Conservation (phyloP, 495 filamentous ascomycete genomes). For the Xylaria curta region DNA sequence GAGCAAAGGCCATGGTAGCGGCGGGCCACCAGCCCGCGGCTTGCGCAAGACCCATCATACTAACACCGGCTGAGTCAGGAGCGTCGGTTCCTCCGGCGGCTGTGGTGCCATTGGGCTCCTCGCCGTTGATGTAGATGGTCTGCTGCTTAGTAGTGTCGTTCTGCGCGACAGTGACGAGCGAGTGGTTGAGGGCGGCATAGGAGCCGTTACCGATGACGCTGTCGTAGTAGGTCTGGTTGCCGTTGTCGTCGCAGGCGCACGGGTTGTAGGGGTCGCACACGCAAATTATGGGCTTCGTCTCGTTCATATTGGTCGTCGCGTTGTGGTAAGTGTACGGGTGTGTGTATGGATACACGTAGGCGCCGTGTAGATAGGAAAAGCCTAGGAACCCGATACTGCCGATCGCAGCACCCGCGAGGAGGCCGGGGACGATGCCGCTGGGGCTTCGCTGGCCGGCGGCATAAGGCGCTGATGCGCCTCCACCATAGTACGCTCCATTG, state of each 20-base stretch:
- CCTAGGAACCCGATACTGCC: conserved; percentile 61
- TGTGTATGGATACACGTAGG: conserved; percentile 72
- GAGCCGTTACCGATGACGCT: conserved; percentile 70
- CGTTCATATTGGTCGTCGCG: conserved; percentile 58
- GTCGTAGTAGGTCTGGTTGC: conserved; percentile 62
- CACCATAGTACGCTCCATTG: conserved; percentile 76
- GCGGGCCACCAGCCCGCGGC: conserved; percentile 66
- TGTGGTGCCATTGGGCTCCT: conserved; percentile 84
- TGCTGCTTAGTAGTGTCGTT: conserved; percentile 67
- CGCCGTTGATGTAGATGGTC: conserved; percentile 84
- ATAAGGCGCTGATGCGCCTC: conserved; percentile 77
- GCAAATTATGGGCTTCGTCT: conserved; percentile 75
- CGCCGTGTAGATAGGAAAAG: conserved; percentile 65
- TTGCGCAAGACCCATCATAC: conserved; percentile 46
- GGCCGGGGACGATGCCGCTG: conserved; percentile 63
- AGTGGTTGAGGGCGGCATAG: conserved; percentile 63
- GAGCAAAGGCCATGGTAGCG: conserved; percentile 61
- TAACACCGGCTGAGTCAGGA: conserved; percentile 39
- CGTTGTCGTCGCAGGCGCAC: conserved; percentile 83
- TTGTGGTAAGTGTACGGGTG: conserved; percentile 71
- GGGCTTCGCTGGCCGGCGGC: conserved; percentile 62
- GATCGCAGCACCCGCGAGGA: conserved; percentile 63
- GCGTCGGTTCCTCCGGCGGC: conserved; percentile 60
- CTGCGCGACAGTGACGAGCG: conserved; percentile 64
- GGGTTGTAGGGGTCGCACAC: conserved; percentile 71